These are phyloP conservation scores for Acanthamoeba culbertsoni DNA, from an alignment of 208 protist species.

Conservation along the genomic window DNA sequence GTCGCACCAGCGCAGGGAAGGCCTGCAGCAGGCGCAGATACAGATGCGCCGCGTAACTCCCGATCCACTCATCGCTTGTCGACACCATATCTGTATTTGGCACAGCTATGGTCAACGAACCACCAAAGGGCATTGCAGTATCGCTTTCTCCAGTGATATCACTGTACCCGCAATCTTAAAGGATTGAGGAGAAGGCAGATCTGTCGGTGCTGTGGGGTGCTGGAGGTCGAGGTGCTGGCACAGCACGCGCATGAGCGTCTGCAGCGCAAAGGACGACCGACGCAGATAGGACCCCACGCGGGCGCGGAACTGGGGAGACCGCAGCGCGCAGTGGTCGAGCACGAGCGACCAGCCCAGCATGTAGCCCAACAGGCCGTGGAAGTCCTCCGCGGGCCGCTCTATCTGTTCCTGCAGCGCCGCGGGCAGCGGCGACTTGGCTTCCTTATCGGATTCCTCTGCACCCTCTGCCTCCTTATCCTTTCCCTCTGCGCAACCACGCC, in stretches of 20 bases:
- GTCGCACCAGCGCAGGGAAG: conserved; percentile 32
- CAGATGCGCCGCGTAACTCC: conserved; percentile 7
- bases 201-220: not conserved
- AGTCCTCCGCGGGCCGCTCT: not conserved
- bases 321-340: conserved; percentile 27
- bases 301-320: conserved; percentile 33
- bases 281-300: conserved; percentile 16
- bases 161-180: conserved; percentile 38
- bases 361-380: conserved; percentile 46
- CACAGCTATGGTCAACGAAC: not conserved
- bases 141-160: not conserved
- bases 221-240: conserved; percentile 51
- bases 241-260: not conserved
- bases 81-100: conserved; percentile 20
- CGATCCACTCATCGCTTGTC: conserved; percentile 41
- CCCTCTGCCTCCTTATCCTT: conserved; percentile 10
- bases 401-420: not conserved
- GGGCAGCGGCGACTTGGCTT: not conserved
- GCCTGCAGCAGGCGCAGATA: conserved; percentile 50
- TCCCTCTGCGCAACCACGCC: not conserved
- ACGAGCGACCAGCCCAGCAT: conserved; percentile 55
- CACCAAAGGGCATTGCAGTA: not conserved
- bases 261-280: not conserved
- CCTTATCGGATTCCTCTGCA: not conserved
- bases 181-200: not conserved